These are phyloP conservation scores for Rubia tinctorum DNA, from an alignment of 305 asterid genomes.

Conservation along the genomic window DNA sequence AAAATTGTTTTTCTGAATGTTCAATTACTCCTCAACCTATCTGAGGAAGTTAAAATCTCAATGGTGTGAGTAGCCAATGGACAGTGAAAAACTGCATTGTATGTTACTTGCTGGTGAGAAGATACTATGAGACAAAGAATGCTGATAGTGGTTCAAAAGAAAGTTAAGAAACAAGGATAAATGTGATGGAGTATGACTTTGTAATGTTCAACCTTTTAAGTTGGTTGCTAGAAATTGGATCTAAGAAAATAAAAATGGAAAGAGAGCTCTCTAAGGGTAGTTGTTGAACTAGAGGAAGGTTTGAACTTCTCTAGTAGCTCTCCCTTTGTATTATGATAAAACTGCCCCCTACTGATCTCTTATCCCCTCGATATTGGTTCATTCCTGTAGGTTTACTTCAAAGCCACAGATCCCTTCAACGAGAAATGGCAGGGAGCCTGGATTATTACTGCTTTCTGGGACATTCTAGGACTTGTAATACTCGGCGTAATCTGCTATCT, in stretches of 20 bases:
- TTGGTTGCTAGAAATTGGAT: background rate
- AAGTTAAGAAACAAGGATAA: constrained; percentile 8
- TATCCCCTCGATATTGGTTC: constrained; percentile 14
- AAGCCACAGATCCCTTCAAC: constrained; percentile 96
- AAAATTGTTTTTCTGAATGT: background rate
- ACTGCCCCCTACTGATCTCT: background rate
- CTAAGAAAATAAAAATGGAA: too few relatives aligned
- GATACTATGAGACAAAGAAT: background rate
- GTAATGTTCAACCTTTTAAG: background rate
- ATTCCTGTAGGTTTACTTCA: constrained; percentile 70
- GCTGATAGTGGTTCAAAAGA: background rate
- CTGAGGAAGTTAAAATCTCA: too few relatives aligned
- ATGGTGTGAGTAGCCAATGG: background rate
- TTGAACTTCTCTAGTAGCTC: background rate
- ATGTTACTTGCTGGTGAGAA: background rate
- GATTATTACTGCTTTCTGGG: constrained; percentile 98
- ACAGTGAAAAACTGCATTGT: background rate
- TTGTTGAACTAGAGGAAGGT: background rate
- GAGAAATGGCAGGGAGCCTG: constrained; percentile 98
- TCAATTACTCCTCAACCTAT: background rate
- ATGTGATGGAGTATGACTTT: background rate
- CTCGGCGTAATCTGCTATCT: constrained; percentile 90
- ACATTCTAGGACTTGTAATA: constrained; percentile 70
- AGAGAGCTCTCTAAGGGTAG: background rate
- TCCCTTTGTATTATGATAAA: background rate